phyloP scores from a whole-genome alignment of 1,284 basidiomycete species.

The Puccinia hordei region DNA sequence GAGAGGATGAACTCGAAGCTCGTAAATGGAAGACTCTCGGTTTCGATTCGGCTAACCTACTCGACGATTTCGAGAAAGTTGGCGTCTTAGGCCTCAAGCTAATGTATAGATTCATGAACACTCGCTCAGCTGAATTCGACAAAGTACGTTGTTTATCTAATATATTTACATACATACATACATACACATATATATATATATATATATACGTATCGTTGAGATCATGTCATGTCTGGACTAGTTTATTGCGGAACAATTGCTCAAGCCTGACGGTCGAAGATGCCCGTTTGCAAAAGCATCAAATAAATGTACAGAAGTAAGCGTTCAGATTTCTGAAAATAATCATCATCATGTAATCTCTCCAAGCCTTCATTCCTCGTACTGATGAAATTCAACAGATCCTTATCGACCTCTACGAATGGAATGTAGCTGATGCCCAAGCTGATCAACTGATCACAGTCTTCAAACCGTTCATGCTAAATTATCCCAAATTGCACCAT shows the following conservation, averaged over 20 bases:
- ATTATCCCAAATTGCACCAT: conserved; percentile 78
- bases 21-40: conserved; percentile 78
- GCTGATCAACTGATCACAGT: conserved; percentile 58
- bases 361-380: conserved; percentile 70
- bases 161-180: neutral
- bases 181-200: neutral
- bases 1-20: conserved; percentile 61
- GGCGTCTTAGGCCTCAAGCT: conserved; percentile 79
- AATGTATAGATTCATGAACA: conserved; percentile 71
- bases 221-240: conserved; percentile 56
- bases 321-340: conserved; percentile 57
- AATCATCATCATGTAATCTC: neutral
- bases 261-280: conserved; percentile 72
- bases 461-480: conserved; percentile 86
- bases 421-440: conserved; percentile 45
- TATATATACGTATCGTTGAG: neutral
- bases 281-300: conserved; percentile 86
- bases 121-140: conserved; percentile 76
- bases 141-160: too few species aligned
- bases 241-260: conserved; percentile 81
- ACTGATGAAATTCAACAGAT: conserved; percentile 25
- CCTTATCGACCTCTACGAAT: conserved; percentile 48
- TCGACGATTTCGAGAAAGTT: conserved; percentile 77
- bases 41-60: conserved; percentile 75
- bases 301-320: conserved; percentile 79